These are phyloP conservation scores for Galerina sulciceps DNA, from an alignment of 768 basidiomycete species.

Conservation along the genomic window DNA sequence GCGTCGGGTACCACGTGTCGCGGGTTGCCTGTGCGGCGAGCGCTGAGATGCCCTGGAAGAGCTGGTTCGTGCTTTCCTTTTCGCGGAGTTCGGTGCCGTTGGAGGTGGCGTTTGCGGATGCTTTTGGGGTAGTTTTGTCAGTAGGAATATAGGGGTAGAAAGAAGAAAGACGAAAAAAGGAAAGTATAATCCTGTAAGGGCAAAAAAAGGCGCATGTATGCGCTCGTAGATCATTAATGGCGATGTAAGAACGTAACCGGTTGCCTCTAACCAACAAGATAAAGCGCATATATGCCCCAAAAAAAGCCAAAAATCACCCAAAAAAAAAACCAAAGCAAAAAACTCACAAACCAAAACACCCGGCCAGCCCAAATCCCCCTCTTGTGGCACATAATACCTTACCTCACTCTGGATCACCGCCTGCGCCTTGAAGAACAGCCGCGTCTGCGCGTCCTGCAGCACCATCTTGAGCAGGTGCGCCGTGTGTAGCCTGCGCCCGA, in stretches of 20 bases:
- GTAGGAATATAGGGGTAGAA: background rate
- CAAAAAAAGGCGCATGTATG: too few species aligned
- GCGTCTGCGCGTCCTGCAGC: constrained; percentile 93
- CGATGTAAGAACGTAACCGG: too few species aligned
- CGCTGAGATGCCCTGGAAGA: constrained; percentile 68
- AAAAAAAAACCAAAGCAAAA: too few species aligned
- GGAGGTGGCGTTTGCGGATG: constrained; percentile 43
- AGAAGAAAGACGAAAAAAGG: constrained; percentile 4
- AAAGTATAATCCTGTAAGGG: background rate
- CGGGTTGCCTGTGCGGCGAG: constrained; percentile 55
- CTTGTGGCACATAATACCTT: constrained; percentile 75
- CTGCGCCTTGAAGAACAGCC: constrained; percentile 96
- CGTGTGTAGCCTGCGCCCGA: constrained; percentile 67
- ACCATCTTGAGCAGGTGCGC: constrained; percentile 86
- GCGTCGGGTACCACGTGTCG: constrained; percentile 91
- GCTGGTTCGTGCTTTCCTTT: constrained; percentile 68
- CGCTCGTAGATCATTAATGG: too few species aligned
- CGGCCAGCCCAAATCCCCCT: constrained; percentile 87
- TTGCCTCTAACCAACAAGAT: too few species aligned
- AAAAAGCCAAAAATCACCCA: too few species aligned
- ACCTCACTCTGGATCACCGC: constrained; percentile 90
- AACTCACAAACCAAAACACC: constrained; percentile 73
- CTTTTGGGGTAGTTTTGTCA: constrained; percentile 32
- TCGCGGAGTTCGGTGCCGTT: constrained; percentile 57
- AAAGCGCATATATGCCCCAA: too few species aligned